These are phyloP conservation scores for Bruguiera gymnorhiza DNA, from an alignment of 345 rosid genomes.

Conservation along the genomic window DNA sequence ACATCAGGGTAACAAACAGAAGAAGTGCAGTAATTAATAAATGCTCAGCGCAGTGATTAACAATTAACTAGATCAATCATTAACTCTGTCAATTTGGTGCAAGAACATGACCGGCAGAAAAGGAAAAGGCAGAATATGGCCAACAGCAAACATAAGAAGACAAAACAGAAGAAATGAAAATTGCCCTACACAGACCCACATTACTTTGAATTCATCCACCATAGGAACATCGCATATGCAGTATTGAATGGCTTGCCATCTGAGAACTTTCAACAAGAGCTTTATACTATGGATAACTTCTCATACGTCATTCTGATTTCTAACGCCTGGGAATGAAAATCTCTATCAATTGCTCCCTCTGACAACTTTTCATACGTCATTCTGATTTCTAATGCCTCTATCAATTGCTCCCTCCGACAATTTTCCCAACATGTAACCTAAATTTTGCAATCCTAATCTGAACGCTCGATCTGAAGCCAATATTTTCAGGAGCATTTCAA, in stretches of 20 bases:
- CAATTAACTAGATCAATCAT: not conserved
- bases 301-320: too few species aligned
- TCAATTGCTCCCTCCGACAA: too few species aligned
- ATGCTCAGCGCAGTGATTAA: not conserved
- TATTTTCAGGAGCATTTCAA: too few species aligned
- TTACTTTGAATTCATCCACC: not conserved
- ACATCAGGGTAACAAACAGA: constrained; percentile 7
- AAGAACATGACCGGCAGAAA: too few species aligned
- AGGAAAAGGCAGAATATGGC: too few species aligned
- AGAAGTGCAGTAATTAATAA: not conserved
- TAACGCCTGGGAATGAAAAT: too few species aligned
- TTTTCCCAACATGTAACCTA: not conserved
- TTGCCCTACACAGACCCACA: not conserved
- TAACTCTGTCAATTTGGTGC: not conserved
- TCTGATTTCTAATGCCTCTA: too few species aligned
- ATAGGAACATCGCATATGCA: not conserved
- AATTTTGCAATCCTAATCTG: not conserved
- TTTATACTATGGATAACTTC: too few species aligned
- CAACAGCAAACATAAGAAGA: not conserved
- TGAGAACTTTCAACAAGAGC: too few species aligned
- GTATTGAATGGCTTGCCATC: not conserved
- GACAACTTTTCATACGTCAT: too few species aligned
- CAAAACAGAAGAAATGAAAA: not conserved
- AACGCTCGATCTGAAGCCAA: not conserved
- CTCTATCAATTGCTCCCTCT: too few species aligned